phyloP scores from a whole-genome alignment of 441 rosid genomes.

The Erodium texanum region DNA sequence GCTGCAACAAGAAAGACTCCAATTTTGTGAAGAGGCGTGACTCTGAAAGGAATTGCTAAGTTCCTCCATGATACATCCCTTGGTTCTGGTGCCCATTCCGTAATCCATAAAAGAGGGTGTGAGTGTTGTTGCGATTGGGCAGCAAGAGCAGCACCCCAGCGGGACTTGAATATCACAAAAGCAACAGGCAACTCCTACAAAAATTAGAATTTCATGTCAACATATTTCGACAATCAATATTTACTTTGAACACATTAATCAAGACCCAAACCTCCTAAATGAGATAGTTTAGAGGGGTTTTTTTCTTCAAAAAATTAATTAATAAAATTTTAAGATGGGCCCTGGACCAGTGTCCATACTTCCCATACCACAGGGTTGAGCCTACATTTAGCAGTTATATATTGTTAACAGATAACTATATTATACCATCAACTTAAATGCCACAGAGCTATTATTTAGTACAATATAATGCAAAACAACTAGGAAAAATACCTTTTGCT shows the following conservation, averaged over 20 bases:
- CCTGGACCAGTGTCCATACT: no score
- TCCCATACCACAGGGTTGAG: no score
- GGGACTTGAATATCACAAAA: constrained; percentile 71
- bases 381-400: not conserved
- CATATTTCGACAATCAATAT: no score
- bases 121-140: constrained; percentile 79
- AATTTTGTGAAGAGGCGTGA: constrained; percentile 48
- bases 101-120: constrained; percentile 62
- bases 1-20: constrained; percentile 63
- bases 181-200: constrained; percentile 70
- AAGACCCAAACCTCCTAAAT: no score
- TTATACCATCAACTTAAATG: not conserved
- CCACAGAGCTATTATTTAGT: no score
- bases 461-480: not conserved
- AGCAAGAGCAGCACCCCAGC: constrained; percentile 57
- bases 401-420: not conserved
- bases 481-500: constrained; percentile 39
- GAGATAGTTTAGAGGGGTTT: no score
- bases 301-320: no score
- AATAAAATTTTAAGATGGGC: no score
- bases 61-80: constrained; percentile 74
- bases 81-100: constrained; percentile 84
- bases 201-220: not conserved
- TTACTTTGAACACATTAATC: no score
- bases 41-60: constrained; percentile 45